Evolutionary conservation across 805 yeast genomes (phyloP).

Genomic region (Wickerhamomyces bovis): DNA sequence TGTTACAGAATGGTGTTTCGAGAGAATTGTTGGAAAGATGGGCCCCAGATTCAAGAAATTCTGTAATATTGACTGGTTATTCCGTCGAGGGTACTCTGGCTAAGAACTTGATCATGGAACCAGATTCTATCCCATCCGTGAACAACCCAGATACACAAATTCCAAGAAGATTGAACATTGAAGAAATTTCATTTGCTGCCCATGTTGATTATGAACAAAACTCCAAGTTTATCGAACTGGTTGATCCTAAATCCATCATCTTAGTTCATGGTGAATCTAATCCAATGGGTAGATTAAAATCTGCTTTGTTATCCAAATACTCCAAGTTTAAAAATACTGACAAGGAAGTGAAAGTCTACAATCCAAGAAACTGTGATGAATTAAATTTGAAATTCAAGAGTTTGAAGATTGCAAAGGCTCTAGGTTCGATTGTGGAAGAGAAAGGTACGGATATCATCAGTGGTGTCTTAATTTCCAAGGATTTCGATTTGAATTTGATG

Average conservation of each 20-base stretch:
- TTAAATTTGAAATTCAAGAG: constrained; percentile 76
- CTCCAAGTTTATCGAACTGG: constrained; percentile 81
- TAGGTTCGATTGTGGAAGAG: constrained; percentile 51
- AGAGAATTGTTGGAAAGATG: constrained; percentile 88
- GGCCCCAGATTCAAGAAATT: constrained; percentile 94
- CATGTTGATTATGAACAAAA: constrained; percentile 97
- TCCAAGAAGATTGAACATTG: constrained; percentile 82
- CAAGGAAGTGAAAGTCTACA: constrained; percentile 83
- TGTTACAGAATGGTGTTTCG: constrained; percentile 95
- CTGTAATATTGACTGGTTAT: constrained; percentile 89
- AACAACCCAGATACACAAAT: constrained; percentile 76
- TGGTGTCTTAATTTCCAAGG: constrained; percentile 87
- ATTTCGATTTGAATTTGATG: constrained; percentile 78
- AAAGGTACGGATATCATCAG: constrained; percentile 45
- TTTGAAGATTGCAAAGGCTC: constrained; percentile 72
- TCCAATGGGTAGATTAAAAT: constrained; percentile 97
- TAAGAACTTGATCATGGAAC: constrained; percentile 79
- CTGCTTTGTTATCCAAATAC: constrained; percentile 86
- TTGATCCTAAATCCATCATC: constrained; percentile 79
- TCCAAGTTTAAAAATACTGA: constrained; percentile 77
- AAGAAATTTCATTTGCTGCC: constrained; percentile 98
- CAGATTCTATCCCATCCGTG: constrained; percentile 80
- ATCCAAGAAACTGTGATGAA: constrained; percentile 86
- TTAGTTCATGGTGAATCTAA: constrained; percentile 96
- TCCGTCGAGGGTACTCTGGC: constrained; percentile 99